Evolutionary conservation across 805 yeast species (phyloP).

Genomic region (Alloascoidea africana): DNA sequence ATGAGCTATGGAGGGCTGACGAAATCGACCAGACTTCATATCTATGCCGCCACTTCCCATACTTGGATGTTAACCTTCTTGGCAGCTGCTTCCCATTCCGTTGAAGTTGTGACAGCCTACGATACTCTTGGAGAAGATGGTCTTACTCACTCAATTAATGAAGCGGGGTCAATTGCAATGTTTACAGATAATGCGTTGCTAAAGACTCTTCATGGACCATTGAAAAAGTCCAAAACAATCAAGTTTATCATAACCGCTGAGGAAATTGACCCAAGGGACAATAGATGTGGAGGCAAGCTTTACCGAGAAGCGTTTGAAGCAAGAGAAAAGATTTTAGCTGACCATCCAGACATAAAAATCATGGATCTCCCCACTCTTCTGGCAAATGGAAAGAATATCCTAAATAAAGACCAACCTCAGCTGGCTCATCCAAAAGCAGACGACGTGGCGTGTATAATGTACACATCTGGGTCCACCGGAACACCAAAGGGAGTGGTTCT

Average conservation of each 20-base stretch:
- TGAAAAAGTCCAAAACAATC: conserved; percentile 44
- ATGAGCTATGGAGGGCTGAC: conserved; percentile 51
- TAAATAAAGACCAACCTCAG: conserved; percentile 24
- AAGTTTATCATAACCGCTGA: conserved; percentile 63
- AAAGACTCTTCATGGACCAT: conserved; percentile 51
- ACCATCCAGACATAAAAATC: conserved; percentile 68
- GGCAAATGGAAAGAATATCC: conserved; percentile 55
- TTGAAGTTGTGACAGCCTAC: conserved; percentile 90
- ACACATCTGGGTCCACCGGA: conserved; percentile 84
- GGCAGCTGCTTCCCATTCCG: conserved; percentile 62
- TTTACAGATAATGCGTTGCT: conserved; percentile 76
- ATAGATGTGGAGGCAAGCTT: conserved; percentile 43
- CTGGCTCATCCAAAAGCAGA: conserved; percentile 29
- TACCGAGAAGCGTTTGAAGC: conserved; percentile 45
- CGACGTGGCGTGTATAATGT: conserved; percentile 66
- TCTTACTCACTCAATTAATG: conserved; percentile 67
- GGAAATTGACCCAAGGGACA: conserved; percentile 41
- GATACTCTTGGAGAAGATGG: conserved; percentile 89
- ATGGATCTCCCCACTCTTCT: conserved; percentile 38
- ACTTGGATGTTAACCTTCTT: conserved; percentile 83
- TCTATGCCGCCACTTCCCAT: conserved; percentile 78
- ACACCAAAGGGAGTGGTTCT: conserved; percentile 75
- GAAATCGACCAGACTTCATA: conserved; percentile 50
- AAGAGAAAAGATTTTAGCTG: conserved; percentile 30
- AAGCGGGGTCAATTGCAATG: conserved; percentile 66